Conservation (phyloP, 2,329 filamentous ascomycete genomes). For the Xylaria sp. region DNA sequence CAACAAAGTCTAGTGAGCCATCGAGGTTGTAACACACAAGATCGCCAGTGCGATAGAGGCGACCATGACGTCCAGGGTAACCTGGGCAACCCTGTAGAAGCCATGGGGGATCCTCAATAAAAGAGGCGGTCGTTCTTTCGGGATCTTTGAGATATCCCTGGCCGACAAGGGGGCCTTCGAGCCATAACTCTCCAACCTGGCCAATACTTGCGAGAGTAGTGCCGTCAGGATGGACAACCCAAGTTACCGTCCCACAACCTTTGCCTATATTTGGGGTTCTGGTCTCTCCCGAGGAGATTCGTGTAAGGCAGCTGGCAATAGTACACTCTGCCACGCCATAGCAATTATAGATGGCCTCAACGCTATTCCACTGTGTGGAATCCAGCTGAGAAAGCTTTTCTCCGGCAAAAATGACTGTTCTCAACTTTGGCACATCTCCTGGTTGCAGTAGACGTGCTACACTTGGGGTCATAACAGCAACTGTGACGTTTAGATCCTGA, state of each 20-base stretch:
- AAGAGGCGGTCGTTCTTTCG: too few species aligned
- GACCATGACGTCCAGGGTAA: background rate
- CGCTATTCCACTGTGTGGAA: background rate
- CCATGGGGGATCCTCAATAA: too few species aligned
- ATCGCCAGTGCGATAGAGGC: slow-evolving; percentile 24
- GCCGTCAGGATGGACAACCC: too few species aligned
- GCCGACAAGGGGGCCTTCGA: slow-evolving; percentile 11
- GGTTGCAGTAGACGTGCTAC: background rate
- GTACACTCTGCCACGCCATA: too few species aligned
- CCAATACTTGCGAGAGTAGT: background rate
- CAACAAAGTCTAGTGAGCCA: slow-evolving; percentile 10
- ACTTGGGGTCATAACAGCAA: background rate
- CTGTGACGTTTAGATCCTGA: background rate
- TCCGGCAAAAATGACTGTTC: slow-evolving; percentile 7
- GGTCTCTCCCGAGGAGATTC: too few species aligned
- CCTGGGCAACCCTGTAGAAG: too few species aligned
- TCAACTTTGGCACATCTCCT: background rate
- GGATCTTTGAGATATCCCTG: background rate
- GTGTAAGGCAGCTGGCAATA: background rate
- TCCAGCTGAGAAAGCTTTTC: slow-evolving; percentile 3
- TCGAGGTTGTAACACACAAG: slow-evolving; percentile 17
- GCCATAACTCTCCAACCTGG: slow-evolving; percentile 3
- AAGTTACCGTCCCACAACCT: too few species aligned
- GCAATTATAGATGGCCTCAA: background rate
- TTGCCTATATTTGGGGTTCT: too few species aligned